Base-by-base conservation (phyloP, 1,284 basidiomycete genomes). In the Ustilago xerochloae region DNA sequence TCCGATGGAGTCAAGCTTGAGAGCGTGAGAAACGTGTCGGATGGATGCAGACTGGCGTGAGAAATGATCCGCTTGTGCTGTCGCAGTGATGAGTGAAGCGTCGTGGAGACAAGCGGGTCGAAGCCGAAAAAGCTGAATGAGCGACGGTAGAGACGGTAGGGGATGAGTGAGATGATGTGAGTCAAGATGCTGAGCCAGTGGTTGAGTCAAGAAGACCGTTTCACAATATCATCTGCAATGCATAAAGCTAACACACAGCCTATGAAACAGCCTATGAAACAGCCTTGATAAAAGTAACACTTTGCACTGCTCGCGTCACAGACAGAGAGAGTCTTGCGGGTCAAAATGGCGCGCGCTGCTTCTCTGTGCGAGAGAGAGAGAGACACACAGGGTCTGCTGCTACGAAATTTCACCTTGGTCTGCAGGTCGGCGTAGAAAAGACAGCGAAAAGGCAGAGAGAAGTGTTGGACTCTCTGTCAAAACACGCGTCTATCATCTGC, bases 401-500 rank as follows among this genome's bases (percentile, higher is more conserved):
- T 24, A 32, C 38, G 47, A 20, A 43, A 35, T 50, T 60, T 30
- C 10, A 6, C 2, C 15, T 50, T 35, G n/a, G n/a, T n/a, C n/a
- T n/a, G n/a, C n/a, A n/a, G n/a, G 28, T 56, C 2, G 45, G 18
- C 24, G 32, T 26, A 38, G 35, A 10, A 10, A 20, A 3, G 15
- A 9, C 35, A 16, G 15, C 13, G 35, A 36, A 36, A 13, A 9
- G 35, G 18, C 6, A 36, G 35, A 29, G 33, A 39, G 18, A 33
- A 26, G 54, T 56, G 54, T 48, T 48, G 45, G 35, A 30, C 26
- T 26, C 22, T 35, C 20, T 32, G 22, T 33, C 26, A 15, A 24
- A 35, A 52, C 39, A 48, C 58, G 58, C 58, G 58, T 61, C 58
- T n/a, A n/a, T 32, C 36, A 36, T n/a, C 58, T 12, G 58, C 58